Evolutionary conservation across 192 early-diverging fungal genomes (phyloP).

Genomic region (Pilobolus umbonatus): DNA sequence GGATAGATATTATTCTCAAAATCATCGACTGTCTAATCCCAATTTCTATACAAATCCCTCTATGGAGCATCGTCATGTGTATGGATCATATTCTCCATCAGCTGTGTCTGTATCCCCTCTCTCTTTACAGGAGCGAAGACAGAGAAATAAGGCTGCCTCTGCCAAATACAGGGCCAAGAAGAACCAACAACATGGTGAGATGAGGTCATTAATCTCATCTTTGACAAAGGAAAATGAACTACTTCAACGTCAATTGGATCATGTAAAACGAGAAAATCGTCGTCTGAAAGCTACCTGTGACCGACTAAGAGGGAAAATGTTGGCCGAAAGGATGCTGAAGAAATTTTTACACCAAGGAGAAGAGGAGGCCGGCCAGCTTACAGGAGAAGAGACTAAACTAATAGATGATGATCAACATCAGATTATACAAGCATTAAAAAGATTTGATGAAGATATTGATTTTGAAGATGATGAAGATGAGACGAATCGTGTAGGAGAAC

Average conservation of each 20-base stretch:
- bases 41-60: neutral
- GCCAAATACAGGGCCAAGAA: conserved; percentile 59
- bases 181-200: conserved; percentile 49
- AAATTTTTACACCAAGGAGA: conserved; percentile 15
- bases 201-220: conserved; percentile 39
- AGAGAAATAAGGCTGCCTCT: conserved; percentile 54
- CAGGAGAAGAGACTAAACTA: neutral
- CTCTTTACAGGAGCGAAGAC: conserved; percentile 44
- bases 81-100: no score
- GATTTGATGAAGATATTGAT: no score
- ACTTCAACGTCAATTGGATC: conserved; percentile 40
- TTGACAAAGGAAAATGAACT: conserved; percentile 43
- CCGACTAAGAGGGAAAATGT: conserved; percentile 42
- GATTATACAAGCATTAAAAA: neutral
- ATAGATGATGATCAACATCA: neutral
- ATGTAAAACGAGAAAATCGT: conserved; percentile 38
- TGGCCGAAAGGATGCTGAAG: conserved; percentile 51
- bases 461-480: no score
- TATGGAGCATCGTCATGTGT: no score
- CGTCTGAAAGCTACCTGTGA: conserved; percentile 40
- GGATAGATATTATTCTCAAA: neutral
- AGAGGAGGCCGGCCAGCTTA: neutral
- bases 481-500: neutral
- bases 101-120: no score
- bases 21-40: neutral